Evolutionary conservation across 2,329 filamentous ascomycete genomes (phyloP), one percentile per base, ranked within the genome.

Genomic region (Aspergillus pseudotamarii): DNA sequence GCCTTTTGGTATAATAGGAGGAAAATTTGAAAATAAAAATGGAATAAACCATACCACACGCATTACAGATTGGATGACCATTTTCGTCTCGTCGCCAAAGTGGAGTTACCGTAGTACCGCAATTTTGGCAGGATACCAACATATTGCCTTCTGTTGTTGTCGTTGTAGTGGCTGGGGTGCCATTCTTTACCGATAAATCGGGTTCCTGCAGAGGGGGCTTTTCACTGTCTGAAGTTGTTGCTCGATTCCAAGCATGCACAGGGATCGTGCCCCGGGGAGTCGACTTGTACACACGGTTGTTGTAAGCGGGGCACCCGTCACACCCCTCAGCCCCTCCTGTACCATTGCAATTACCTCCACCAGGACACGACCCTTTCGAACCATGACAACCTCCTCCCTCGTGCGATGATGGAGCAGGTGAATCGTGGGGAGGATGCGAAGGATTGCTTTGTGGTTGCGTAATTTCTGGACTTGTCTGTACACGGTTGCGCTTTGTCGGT

Each of bases 41-140:
- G 19, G 14, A 11, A n/a, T 57, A 43, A 26, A 58, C 86, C 90
- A 76, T 85, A 96, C 93, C 95, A 82, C 95, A 99, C 58, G 95
- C 95, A 79, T 99, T 99, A 82, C 95, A 99, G 67, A 99, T 99
- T 6, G 94, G 96, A 79, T 97, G 94, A 1, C 95, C 95, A 70
- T 90, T 89, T 78, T 97, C 94, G 75, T 98, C 95, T 72, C 95
- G 87, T 73, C 95, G 87, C 95, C 95, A 99, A 16, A 99, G 83
- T 16, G 95, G 95, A 48, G 95, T 99, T 60, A 98, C 94, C 0
- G 95, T 98, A 14, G 95, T 99, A 34, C 90, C 92, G 77, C 95
- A 99, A 73, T 99, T 99, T 75, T 98, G 94, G 71, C 95, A 99
- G 14, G 95, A 94, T 68, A 96, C 93, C 26, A 97, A 88, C 28